phyloP scores from a whole-genome alignment of 345 rosid genomes.

The Viola odorata region DNA sequence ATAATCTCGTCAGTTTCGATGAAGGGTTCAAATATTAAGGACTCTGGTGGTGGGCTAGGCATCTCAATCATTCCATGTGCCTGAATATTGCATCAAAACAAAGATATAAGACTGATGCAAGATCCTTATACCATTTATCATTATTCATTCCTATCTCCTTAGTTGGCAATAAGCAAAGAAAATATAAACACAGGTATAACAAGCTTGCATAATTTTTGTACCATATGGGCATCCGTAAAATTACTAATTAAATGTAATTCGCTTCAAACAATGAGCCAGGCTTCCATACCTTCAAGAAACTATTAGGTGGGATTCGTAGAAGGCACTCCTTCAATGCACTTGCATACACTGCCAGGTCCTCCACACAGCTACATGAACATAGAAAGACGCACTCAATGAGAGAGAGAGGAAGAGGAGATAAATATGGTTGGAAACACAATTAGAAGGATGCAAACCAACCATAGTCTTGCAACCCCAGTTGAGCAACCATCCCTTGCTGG shows the following conservation, averaged over 20 bases:
- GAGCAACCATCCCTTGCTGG: conserved; percentile 98
- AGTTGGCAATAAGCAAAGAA: too few relatives aligned
- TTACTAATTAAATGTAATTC: conserved; percentile 1
- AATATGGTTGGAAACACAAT: too few relatives aligned
- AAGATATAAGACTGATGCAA: too few relatives aligned
- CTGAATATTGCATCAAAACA: too few relatives aligned
- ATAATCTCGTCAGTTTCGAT: conserved; percentile 80
- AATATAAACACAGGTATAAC: background rate
- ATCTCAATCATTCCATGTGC: conserved; percentile 92
- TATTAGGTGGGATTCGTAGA: conserved; percentile 69
- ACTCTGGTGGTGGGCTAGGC: conserved; percentile 84
- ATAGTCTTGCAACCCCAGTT: conserved; percentile 91
- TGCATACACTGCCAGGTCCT: conserved; percentile 64
- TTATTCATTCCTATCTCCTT: too few relatives aligned
- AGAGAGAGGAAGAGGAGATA: background rate
- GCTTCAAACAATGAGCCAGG: conserved; percentile 5
- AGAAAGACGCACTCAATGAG: background rate
- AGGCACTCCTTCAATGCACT: conserved; percentile 71
- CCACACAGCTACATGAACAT: conserved; percentile 48
- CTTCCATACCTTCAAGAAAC: conserved; percentile 66
- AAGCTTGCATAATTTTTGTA: too few relatives aligned
- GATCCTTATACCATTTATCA: too few relatives aligned
- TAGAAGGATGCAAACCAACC: too few relatives aligned
- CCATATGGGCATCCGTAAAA: background rate
- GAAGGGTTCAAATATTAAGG: conserved; percentile 80